Evolutionary conservation across 441 rosid species (phyloP).

Genomic region (Pelargonium fulgidum): DNA sequence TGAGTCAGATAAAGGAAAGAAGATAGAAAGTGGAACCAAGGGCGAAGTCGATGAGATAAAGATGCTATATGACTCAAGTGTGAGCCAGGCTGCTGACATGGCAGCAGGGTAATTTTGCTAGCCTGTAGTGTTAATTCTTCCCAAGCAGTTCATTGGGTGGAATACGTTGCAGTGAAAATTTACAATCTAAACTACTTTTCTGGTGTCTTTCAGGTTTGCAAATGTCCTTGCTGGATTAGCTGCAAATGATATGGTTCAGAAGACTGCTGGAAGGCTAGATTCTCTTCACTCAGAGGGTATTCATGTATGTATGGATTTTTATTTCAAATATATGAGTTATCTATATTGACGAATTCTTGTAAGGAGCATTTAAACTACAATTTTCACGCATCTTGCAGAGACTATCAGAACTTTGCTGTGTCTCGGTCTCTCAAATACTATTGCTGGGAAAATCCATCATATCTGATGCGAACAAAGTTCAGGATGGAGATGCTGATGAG

Average conservation of each 20-base stretch:
- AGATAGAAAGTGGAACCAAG: slow-evolving; percentile 54
- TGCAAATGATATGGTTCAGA: slow-evolving; percentile 64
- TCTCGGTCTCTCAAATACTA: slow-evolving; percentile 80
- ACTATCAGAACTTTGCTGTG: slow-evolving; percentile 85
- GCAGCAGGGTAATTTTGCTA: slow-evolving; percentile 69
- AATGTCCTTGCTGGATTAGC: slow-evolving; percentile 59
- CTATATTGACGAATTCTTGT: neutral
- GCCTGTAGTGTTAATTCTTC: neutral
- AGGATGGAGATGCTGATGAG: slow-evolving; percentile 54
- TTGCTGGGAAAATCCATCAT: slow-evolving; percentile 69
- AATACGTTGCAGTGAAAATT: neutral
- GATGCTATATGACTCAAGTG: slow-evolving; percentile 64
- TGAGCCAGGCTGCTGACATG: slow-evolving; percentile 95
- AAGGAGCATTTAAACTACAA: slow-evolving; percentile 7
- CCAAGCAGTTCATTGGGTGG: neutral
- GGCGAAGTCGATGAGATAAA: slow-evolving; percentile 69
- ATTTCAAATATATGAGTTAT: slow-evolving; percentile 6
- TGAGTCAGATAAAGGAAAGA: slow-evolving; percentile 78
- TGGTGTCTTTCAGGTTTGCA: slow-evolving; percentile 56
- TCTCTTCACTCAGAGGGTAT: slow-evolving; percentile 93
- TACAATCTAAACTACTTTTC: slow-evolving; percentile 10
- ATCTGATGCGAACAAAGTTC: slow-evolving; percentile 52
- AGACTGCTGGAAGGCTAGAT: slow-evolving; percentile 80
- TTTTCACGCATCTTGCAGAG: slow-evolving; percentile 52
- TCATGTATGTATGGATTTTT: slow-evolving; percentile 54